Base-by-base conservation (phyloP, 371 early-diverging fungal species). In the Circinella umbellata region DNA sequence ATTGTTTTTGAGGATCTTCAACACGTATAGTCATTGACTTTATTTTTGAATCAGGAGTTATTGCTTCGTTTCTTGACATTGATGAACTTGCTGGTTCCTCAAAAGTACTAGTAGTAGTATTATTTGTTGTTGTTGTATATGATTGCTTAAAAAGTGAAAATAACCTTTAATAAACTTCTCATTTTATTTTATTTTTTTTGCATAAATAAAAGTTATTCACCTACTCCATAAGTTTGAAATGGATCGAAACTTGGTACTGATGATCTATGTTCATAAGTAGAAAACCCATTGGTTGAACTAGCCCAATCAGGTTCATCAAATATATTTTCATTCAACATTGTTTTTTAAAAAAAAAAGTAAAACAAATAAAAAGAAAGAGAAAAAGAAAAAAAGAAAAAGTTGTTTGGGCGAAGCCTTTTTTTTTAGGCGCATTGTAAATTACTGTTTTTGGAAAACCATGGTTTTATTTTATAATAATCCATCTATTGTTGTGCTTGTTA, bases 1-100 rank as follows among this genome's bases (percentile, higher is more conserved):
- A 36, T 64, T 64, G 65, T 77, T 95, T 96, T 73, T 91, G 86
- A 14, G 95, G 91, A 67, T 94, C 93, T 27, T 85, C 83, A 11
- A 97, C 91, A 3, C 84, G 77, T 35, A 95, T 70, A 1, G 68
- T 72, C 82, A 81, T 81, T 14, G 78, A 61, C 27, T 77, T 64
- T 4, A 73, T 20, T 49, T 18, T 53, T 14, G 49, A 4, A 37
- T 34, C n/a, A n/a, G 10, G 53, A 49, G 27, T 27, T 27, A 27
- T 27, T 27, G 2, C 27, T 8, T 13, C 34, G 65, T 34, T 10
- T 46, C n/a, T 27, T 10, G 65, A 53, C 17, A 18, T n/a, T 4
- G 36, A 11, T 14, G 65, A 3, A 8, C 37, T 37, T 13, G 65
- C 10, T 17, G 37, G 37, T 37, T 20, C 36, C 4, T 36, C 34